Base-by-base conservation (phyloP, 208 protist species). In the Crithidia thermophila region DNA sequence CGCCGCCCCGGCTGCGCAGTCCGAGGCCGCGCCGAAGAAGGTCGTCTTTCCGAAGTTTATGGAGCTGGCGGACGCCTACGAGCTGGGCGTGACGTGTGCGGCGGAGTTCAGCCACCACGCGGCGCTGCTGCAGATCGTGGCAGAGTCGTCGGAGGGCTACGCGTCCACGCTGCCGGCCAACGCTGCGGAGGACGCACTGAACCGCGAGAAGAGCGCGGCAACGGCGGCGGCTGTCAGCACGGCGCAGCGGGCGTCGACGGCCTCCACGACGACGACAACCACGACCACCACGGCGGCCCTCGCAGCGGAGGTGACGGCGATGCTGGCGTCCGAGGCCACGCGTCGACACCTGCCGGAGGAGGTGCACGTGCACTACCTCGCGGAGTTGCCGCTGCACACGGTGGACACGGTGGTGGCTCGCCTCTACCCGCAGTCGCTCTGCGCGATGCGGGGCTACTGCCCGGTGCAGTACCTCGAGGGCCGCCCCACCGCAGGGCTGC, bases 41-140 rank as follows among this genome's bases (percentile, higher is more conserved):
- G 36, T 76, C 13, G 78, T 90, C 4, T 93, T 90, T 47, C 86
- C 91, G 2, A 73, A 74, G 30, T 94, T 94, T 45, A 81, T 94
- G 50, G 76, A 85, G 33, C 72, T 97, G 27, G 69, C 87, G 0
- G 89, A 94, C 25, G 73, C 79, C 7, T 94, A 92, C 65, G 80
- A 83, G 56, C 61, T 69, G 16, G 75, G 75, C 5, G 40, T 63
- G 57, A 70, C 68, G 37, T 84, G 70, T n/a, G 67, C 66, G 20
- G 72, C 79, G 25, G 80, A 85, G 57, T 80, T 91, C 61, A 77
- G 59, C 13, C 81, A 93, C 39, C 75, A 81, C 56, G 18, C 50
- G 7, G 65, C 67, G 16, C 40, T 96, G 1, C 33, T 96, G 52
- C 72, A 81, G 11, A 55, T 86, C 6, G 79, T 80, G 5, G 21